Evolutionary conservation across 176 grass and related monocot genomes (phyloP).

Genomic region (Eleusine coracana): DNA sequence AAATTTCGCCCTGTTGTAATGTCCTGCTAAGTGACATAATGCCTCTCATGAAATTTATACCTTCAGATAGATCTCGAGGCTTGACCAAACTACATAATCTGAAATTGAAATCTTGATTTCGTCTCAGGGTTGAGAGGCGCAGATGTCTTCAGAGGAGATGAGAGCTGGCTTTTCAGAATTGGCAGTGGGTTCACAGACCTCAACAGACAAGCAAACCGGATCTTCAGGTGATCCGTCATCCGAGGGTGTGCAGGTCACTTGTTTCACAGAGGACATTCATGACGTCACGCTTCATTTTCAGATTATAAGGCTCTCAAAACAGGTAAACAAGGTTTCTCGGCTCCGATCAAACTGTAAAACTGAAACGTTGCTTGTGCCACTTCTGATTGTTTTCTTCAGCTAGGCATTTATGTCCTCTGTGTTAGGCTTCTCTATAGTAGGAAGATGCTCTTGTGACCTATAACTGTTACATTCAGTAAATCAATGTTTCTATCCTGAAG

Average conservation of each 20-base stretch:
- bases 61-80: neutral
- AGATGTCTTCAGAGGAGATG: constrained; percentile 72
- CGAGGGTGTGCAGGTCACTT: constrained; percentile 51
- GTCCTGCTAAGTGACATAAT: neutral
- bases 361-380: neutral
- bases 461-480: neutral
- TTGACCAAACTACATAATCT: neutral
- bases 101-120: neutral
- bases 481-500: neutral
- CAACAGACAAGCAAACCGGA: constrained; percentile 9
- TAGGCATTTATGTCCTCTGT: neutral
- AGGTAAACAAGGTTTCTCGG: constrained; percentile 48
- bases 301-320: constrained; percentile 78
- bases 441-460: neutral
- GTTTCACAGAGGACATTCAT: constrained; percentile 89
- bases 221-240: constrained; percentile 39
- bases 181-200: constrained; percentile 17
- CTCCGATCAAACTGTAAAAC: neutral
- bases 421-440: neutral
- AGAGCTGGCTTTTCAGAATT: constrained; percentile 49
- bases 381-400: neutral
- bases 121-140: neutral
- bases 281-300: constrained; percentile 77
- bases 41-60: neutral
- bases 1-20: neutral